Evolutionary conservation across 805 yeast genomes (phyloP), one percentile per base, ranked within the genome.

Genomic region (Ogataea corticis): DNA sequence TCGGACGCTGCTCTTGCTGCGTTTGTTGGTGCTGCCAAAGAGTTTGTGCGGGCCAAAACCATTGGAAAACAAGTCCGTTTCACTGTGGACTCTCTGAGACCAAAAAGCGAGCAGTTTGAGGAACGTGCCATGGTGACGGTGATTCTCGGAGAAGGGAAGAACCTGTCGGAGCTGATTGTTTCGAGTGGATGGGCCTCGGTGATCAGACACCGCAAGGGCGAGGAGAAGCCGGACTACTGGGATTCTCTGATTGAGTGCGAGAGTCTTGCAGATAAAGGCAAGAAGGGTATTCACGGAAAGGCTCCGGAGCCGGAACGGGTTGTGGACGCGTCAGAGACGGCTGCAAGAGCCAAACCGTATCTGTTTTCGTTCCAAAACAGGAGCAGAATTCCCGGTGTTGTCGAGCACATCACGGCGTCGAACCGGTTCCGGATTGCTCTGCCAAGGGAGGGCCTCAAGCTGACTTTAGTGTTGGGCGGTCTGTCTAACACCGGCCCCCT

Each of bases 291-390:
- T 33, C 81, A 76, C 59, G 73, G 77, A 21, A 80, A 81, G 57
- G 74, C 77, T 42, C 79, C 80, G 13, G 79, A 79, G 13, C 67
- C 79, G 16, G 81, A 80, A 31, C 75, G 88, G 54, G 65, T 80
- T 27, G 85, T 86, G 28, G 92, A 89, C 62, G 96, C 95, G 4
- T 83, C 92, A 16, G 96, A 87, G 61, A 79, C 76, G 54, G 72
- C 76, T 6, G 69, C 82, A 33, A 80, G 87, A 57, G 89, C 96
- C 28, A 82, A 82, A 50, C 81, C 91, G 5, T 87, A 82, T 58
- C 71, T 86, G 57, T 76, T 85, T 48, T 80, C 88, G 2, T 77
- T 88, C 54, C 79, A 77, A 59, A 79, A 83, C 53, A 83, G 84
- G 68, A 74, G 79, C 19, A 73, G 77, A 46, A 75, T 87, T 41